Conservation (phyloP, 1,284 basidiomycete genomes). For the Marasmius tenuissimus region DNA sequence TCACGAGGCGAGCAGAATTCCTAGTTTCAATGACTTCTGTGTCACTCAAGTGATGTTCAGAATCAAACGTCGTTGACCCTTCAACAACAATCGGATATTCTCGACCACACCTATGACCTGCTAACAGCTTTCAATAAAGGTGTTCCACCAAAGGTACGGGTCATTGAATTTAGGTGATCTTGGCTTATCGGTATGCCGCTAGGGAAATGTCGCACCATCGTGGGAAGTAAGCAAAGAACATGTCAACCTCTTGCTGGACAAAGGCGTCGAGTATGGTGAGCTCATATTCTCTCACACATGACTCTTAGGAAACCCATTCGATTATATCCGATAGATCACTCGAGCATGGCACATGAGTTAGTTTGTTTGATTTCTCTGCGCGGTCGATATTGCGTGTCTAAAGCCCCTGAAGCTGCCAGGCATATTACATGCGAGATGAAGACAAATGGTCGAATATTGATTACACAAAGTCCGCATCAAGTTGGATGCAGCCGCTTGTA, state of each 20-base stretch:
- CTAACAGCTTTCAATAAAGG: conserved; percentile 71
- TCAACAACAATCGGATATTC: conserved; percentile 72
- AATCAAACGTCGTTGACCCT: conserved; percentile 64
- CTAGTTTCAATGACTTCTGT: not conserved
- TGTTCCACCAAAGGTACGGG: conserved; percentile 55
- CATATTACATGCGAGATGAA: conserved; percentile 70
- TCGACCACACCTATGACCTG: conserved; percentile 66
- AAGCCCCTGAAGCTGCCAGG: conserved; percentile 51
- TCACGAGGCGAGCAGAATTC: conserved; percentile 50
- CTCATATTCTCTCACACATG: not conserved
- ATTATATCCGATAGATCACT: conserved; percentile 50
- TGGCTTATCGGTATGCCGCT: not conserved
- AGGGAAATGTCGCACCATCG: conserved; percentile 69
- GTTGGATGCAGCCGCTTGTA: conserved; percentile 77
- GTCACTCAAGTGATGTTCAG: conserved; percentile 26
- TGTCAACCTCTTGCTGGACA: conserved; percentile 66
- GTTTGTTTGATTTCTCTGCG: conserved; percentile 24
- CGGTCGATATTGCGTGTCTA: not conserved
- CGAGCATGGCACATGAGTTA: conserved; percentile 60
- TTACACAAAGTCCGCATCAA: conserved; percentile 56
- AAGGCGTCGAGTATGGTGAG: conserved; percentile 74
- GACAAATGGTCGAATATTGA: conserved; percentile 79
- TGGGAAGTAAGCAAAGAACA: conserved; percentile 78
- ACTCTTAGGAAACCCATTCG: not conserved
- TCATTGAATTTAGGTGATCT: not conserved